A percentile compares a stretch with the other conserved stretches of the same genome.
These are phyloP conservation scores for Emericellopsis atlantica DNA, from an alignment of 2,329 filamentous ascomycete genomes.

Conservation along the genomic window DNA sequence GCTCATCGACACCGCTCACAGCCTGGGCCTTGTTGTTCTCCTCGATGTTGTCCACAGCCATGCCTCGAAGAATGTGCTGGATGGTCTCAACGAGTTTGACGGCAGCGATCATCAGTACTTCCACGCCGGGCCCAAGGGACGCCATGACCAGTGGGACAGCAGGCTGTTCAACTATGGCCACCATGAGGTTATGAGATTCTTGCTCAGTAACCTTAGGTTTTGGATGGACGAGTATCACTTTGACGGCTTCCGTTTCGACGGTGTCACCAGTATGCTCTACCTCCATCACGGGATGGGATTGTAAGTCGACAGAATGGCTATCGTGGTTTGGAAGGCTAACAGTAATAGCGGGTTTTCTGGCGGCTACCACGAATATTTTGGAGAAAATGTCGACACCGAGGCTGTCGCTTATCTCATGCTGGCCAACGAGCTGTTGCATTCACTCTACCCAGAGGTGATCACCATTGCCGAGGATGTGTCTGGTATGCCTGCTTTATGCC, in stretches of 20 bases:
- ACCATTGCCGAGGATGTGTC: slow-evolving; percentile 96
- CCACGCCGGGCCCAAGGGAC: slow-evolving; percentile 72
- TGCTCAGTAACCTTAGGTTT: slow-evolving; percentile 89
- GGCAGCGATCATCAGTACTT: slow-evolving; percentile 94
- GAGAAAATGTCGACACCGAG: slow-evolving; percentile 77
- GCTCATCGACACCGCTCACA: slow-evolving; percentile 87
- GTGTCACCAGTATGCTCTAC: slow-evolving; percentile 98
- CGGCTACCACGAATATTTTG: slow-evolving; percentile 97
- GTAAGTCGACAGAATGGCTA: slow-evolving; percentile 34
- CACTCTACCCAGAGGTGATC: slow-evolving; percentile 76
- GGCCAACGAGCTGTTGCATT: slow-evolving; percentile 89
- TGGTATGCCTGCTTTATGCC: slow-evolving; percentile 93
- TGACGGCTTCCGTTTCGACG: slow-evolving; percentile 95
- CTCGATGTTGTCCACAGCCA: slow-evolving; percentile 97
- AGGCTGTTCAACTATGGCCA: slow-evolving; percentile 93
- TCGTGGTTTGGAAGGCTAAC: slow-evolving; percentile 10
- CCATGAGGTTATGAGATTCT: slow-evolving; percentile 90
- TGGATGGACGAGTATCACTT: slow-evolving; percentile 99
- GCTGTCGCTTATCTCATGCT: slow-evolving; percentile 91
- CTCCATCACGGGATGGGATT: slow-evolving; percentile 92
- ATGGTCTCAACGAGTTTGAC: slow-evolving; percentile 93
- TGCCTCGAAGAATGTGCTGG: slow-evolving; percentile 91
- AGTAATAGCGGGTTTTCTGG: slow-evolving; percentile 76
- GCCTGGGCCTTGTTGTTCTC: slow-evolving; percentile 79
- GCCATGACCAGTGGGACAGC: slow-evolving; percentile 92